These are phyloP conservation scores for Waltiozyma sp. DNA, from an alignment of 1,139 yeast species.

Conservation along the genomic window DNA sequence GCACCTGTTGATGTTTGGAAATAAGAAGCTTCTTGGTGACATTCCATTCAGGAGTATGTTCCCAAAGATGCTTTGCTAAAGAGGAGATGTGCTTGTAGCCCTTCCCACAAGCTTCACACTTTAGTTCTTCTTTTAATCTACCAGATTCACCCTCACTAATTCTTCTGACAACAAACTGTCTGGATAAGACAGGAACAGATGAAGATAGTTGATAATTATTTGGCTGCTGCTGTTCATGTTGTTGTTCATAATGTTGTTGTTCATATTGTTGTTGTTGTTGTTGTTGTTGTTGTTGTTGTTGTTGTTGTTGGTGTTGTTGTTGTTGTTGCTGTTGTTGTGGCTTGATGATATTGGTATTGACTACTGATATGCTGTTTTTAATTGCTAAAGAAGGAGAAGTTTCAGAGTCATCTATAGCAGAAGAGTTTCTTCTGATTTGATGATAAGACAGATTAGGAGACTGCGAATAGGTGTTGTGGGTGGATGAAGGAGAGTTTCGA, in stretches of 20 bases:
- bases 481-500: neutral
- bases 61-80: constrained; percentile 70
- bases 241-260: constrained; percentile 1
- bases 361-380: too few species aligned
- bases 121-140: constrained; percentile 67
- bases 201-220: constrained; percentile 18
- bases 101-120: constrained; percentile 85
- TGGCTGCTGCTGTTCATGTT: too few species aligned
- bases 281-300: too few species aligned
- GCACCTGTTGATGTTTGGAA: constrained; percentile 89
- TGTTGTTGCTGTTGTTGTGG: constrained; percentile 1
- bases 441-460: neutral
- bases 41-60: constrained; percentile 89
- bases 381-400: neutral
- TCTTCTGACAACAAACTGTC: constrained; percentile 72
- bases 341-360: neutral
- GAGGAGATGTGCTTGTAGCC: constrained; percentile 82
- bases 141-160: constrained; percentile 84
- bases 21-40: constrained; percentile 69
- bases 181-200: constrained; percentile 38
- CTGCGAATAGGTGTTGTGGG: neutral
- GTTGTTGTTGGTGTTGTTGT: neutral
- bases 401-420: constrained; percentile 1
- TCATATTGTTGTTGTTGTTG: constrained; percentile 2
- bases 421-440: constrained; percentile 2